Evolutionary conservation across 495 filamentous ascomycete genomes (phyloP).

Genomic region (Penicillium longicatenatum): DNA sequence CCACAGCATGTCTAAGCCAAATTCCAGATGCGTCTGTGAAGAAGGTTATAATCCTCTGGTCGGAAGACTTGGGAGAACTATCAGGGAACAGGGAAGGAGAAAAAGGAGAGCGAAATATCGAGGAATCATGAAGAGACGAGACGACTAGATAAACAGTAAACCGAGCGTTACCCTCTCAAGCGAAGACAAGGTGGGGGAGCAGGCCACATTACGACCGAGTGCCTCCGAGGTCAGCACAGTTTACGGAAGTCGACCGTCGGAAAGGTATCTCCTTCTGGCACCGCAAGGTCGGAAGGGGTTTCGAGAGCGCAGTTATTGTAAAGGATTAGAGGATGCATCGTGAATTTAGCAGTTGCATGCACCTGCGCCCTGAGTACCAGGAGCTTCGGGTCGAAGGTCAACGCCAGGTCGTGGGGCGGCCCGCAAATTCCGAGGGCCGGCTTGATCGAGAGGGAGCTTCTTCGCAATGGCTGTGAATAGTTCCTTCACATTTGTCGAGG

Average conservation of each 20-base stretch:
- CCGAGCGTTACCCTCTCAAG: slow-evolving; percentile 18
- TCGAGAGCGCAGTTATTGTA: background rate
- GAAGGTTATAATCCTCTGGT: slow-evolving; percentile 13
- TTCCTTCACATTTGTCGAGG: slow-evolving; percentile 90
- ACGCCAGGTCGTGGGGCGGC: slow-evolving; percentile 77
- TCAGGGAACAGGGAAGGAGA: slow-evolving; percentile 6
- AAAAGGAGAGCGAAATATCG: slow-evolving; percentile 16
- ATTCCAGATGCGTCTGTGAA: slow-evolving; percentile 33
- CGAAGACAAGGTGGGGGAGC: slow-evolving; percentile 10
- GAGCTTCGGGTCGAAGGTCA: slow-evolving; percentile 74
- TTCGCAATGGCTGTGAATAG: slow-evolving; percentile 97
- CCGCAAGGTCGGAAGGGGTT: background rate
- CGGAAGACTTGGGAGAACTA: slow-evolving; percentile 12
- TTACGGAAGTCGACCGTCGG: slow-evolving; percentile 4
- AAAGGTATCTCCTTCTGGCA: background rate
- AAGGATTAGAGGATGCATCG: background rate
- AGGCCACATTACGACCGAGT: background rate
- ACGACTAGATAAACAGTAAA: slow-evolving; percentile 18
- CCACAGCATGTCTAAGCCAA: slow-evolving; percentile 38
- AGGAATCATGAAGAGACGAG: slow-evolving; percentile 24
- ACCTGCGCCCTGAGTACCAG: slow-evolving; percentile 71
- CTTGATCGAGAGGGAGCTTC: slow-evolving; percentile 95
- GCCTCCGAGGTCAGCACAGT: slow-evolving; percentile 8
- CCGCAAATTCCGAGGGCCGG: slow-evolving; percentile 78
- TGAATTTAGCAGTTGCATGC: slow-evolving; percentile 71